These are phyloP conservation scores for Gnetum montanum DNA, from an alignment of 75 land plant species.

Conservation along the genomic window DNA sequence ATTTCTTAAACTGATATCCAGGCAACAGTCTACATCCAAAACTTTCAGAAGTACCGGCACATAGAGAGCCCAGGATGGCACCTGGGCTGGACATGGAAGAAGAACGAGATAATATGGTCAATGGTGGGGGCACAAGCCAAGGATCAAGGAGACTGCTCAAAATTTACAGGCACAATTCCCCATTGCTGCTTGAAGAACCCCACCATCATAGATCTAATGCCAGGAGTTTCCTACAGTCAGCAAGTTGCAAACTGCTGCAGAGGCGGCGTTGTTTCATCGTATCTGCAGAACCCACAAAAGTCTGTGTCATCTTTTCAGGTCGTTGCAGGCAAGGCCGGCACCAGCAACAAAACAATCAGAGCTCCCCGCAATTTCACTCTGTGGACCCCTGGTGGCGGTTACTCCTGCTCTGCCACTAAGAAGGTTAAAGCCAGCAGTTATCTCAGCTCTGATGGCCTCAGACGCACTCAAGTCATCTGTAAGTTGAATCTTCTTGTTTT, in stretches of 20 bases:
- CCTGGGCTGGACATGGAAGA: constrained; percentile 55
- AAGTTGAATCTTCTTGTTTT: constrained; percentile 14
- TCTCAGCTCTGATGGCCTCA: constrained; percentile 33
- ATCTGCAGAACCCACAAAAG: constrained; percentile 38
- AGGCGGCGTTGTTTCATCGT: constrained; percentile 50
- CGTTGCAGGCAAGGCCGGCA: constrained; percentile 44
- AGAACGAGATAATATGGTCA: constrained; percentile 62
- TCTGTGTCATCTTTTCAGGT: constrained; percentile 39
- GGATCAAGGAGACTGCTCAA: constrained; percentile 56
- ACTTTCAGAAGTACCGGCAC: constrained; percentile 56
- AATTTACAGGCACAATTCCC: constrained; percentile 26
- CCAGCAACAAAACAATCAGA: constrained; percentile 43
- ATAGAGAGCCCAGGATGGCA: constrained; percentile 59
- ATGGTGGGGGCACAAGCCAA: constrained; percentile 59
- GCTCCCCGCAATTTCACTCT: constrained; percentile 51
- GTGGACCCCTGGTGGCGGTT: constrained; percentile 44
- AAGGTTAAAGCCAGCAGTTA: constrained; percentile 31
- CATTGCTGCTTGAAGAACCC: constrained; percentile 48
- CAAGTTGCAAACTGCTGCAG: constrained; percentile 61
- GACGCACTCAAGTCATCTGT: constrained; percentile 54
- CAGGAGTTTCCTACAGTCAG: constrained; percentile 40
- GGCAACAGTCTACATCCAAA: constrained; percentile 55
- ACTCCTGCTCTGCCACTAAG: constrained; percentile 48
- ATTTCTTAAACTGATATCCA: constrained; percentile 10
- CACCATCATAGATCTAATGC: constrained; percentile 43